phyloP scores from a whole-genome alignment of 1,284 basidiomycete species.

The Microbotryomycetes sp. region DNA sequence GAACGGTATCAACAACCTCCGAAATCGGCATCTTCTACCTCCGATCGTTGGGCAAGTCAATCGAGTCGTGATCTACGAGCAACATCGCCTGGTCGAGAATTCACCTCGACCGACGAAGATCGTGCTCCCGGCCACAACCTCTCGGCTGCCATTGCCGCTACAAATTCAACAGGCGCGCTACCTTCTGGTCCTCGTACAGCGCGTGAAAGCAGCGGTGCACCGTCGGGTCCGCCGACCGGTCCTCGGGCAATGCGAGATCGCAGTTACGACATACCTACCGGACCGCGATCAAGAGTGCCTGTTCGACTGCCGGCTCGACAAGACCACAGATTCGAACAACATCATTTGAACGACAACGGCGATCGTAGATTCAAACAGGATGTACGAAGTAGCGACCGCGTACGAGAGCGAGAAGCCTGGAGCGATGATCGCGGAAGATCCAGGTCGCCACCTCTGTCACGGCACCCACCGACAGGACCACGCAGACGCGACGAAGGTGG shows the following conservation, averaged over 20 bases:
- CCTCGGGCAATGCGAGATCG: slow-evolving; percentile 17
- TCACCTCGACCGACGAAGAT: too few relatives aligned
- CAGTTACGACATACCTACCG: background rate
- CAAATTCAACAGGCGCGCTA: too few relatives aligned
- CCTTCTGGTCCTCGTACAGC: background rate
- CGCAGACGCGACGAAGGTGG: background rate
- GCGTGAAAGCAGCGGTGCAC: background rate
- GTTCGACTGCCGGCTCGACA: slow-evolving; percentile 12
- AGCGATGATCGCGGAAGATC: background rate
- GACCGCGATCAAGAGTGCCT: slow-evolving; percentile 5
- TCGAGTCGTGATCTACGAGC: too few relatives aligned
- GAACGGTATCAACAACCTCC: too few relatives aligned
- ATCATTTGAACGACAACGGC: background rate
- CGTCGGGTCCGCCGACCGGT: slow-evolving; percentile 8
- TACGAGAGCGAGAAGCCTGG: background rate
- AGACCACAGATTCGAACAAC: background rate
- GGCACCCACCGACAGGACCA: background rate
- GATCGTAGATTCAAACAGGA: background rate
- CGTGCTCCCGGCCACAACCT: background rate
- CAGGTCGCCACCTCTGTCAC: background rate
- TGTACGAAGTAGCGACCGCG: background rate
- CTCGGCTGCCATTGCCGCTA: background rate
- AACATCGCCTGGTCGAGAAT: too few relatives aligned
- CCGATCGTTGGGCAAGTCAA: too few relatives aligned
- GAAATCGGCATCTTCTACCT: too few relatives aligned